Evolutionary conservation across 257 asterid genomes (phyloP).

Genomic region (Fraxinus excelsior): DNA sequence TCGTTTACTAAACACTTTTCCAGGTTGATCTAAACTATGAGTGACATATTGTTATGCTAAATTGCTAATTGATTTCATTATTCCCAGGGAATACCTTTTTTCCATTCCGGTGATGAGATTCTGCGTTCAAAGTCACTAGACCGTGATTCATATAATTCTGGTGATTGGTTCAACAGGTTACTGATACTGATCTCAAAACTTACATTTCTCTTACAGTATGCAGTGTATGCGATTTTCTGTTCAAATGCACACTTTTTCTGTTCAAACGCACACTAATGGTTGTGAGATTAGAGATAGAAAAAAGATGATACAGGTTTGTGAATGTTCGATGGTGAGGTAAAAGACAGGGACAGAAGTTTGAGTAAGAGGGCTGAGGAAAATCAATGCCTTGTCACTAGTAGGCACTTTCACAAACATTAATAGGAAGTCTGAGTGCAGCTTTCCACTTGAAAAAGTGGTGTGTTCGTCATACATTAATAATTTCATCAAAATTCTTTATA

Average conservation of each 20-base stretch:
- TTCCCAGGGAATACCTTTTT: constrained; percentile 86
- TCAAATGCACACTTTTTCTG: background rate
- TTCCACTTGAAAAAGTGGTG: background rate
- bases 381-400: background rate
- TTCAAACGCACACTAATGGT: background rate
- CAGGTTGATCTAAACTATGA: constrained; percentile 1
- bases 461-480: background rate
- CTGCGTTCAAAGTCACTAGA: constrained; percentile 95
- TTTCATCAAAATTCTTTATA: background rate
- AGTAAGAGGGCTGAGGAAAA: background rate
- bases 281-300: background rate
- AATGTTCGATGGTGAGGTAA: background rate
- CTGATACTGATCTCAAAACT: constrained; percentile 15
- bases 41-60: constrained; percentile 4
- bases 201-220: constrained; percentile 1
- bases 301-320: background rate
- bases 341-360: background rate
- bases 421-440: background rate
- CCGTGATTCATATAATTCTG: constrained; percentile 96
- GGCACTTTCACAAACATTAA: background rate
- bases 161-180: constrained; percentile 99
- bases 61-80: constrained; percentile 22
- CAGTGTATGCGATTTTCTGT: background rate
- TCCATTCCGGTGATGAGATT: constrained; percentile 96
- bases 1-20: background rate